Evolutionary conservation across 73 alveolate species (phyloP), one percentile per base, ranked within the genome.

Genomic region (Symbiodinium natans): DNA sequence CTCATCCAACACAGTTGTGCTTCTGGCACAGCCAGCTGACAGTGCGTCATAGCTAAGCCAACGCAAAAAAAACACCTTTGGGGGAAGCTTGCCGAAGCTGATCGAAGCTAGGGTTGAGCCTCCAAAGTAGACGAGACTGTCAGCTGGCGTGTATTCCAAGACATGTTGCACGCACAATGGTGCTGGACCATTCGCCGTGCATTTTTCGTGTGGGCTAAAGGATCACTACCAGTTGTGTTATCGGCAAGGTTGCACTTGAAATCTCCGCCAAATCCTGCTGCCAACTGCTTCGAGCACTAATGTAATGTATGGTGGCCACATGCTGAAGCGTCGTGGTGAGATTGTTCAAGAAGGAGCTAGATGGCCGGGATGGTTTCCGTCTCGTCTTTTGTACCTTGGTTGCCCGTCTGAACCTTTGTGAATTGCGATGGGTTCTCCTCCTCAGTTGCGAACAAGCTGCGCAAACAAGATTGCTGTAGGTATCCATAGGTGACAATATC

Each of bases 121-220:
- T 52, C n/a, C 23, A 52, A 17, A 29, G 19, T 13, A 27, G 80
- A 63, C 38, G 36, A 63, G 80, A 27, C 9, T 29, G 80, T 63
- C 80, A 63, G 80, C 80, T 63, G 80, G 80, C 80, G 27, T 63
- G 80, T 63, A 63, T 63, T 63, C 80, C 71, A 63, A n/a, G 27
- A 23, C 33, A 63, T 63, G 80, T 36, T 63, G 80, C 80, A 29
- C 80, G 80, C 27, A 63, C 80, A 63, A 36, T 63, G 80, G 36
- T 63, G 80, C 27, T 23, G 27, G 5, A 29, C 80, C 36, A 63
- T 63, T 63, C 80, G 19, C 80, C 9, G 4, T 63, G 80, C 80
- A 63, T 63, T 63, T 63, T 27, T 63, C 80, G 80, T 36, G 27
- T 63, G 80, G 40, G 80, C 80, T 23, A 23, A 63, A 63, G 80